Base-by-base conservation (phyloP, 2,329 filamentous ascomycete species). In the Mycogone perniciosa region DNA sequence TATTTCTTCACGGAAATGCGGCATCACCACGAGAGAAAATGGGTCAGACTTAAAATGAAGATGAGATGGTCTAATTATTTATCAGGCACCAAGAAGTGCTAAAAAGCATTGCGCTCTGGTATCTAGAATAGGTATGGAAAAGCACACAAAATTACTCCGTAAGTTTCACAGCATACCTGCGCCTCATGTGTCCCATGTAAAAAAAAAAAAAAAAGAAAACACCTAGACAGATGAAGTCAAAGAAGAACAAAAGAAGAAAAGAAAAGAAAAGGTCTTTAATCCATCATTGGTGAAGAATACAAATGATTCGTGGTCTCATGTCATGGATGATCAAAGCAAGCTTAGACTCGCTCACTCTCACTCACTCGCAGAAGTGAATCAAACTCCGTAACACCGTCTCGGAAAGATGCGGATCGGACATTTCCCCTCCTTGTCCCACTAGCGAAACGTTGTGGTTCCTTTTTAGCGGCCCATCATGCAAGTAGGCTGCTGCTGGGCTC, bases 201-300 rank as follows among this genome's bases (percentile, higher is more conserved):
- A 44, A 33, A 31, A 11, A 11, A 33, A 33, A 27, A n/a, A 31
- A 44, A 44, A 13, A 44, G 26, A 44, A 11, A 5, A 6, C 27
- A 31, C n/a, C 31, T 27, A 11, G 39, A 9, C 39, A 42, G 13
- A 42, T 20, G 27, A 42, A 26, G 9, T 44, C 27, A 11, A 44
- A 37, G 13, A 6, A 45, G 27, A 45, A 45, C n/a, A 45, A 45
- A 45, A 33, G 6, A 46, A 46, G 29, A 46, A 37, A 29, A 27
- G 10, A 37, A 44, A 44, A 6, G 27, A 46, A 46, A 46, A 27
- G 10, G 44, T 31, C 30, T 31, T 44, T 44, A 10, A 31, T 31
- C n/a, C n/a, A 26, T 33, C 42, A 11, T 35, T 44, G 20, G n/a
- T 29, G 9, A 43, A 43, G 8, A 9, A 43, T 6, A 31, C 20